Base-by-base conservation (phyloP, 2,329 filamentous ascomycete species). In the Talaromyces sp. region DNA sequence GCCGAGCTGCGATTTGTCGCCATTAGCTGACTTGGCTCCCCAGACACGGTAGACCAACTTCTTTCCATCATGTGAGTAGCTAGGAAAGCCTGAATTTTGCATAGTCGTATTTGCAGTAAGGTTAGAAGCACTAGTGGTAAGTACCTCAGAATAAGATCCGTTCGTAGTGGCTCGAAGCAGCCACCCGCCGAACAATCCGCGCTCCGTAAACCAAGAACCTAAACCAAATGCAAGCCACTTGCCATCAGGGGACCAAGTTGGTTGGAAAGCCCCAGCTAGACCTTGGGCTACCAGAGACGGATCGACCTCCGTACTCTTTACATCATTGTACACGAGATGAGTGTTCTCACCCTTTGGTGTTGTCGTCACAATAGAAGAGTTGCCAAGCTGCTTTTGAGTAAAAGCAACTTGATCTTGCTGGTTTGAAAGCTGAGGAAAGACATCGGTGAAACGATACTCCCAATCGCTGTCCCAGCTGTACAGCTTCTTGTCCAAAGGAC, bases 201-300 rank as follows among this genome's bases (percentile, higher is more conserved):
- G 75, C 5, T 64, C 62, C 29, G 70, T 68, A 66, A 79, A 78
- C 76, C 77, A 79, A 9, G 66, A 66, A 7, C 76, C 76, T 1
- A 78, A 62, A 13, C 77, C 75, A 54, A 79, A 73, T 14, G 71
- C 70, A 10, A 79, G 63, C 72, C 71, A 73, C 17, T 71, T 62
- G 2, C 73, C 73, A 49, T 78, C 73, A 2, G 72, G 66, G 0
- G 69, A 73, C 72, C 73, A 79, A 2, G 73, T 64, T 2, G 77
- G 77, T 54, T 77, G 74, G 66, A 77, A 79, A 6, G 76, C 75
- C 7, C 75, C 76, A 0, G 70, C 69, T 1, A 72, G 59, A 4
- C 73, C 75, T 19, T 69, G 77, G 64, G 38, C n/a, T 19, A 46
- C 21, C 24, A 13, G 11, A 19, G 21, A n/a, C 14, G 46, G 29